phyloP scores from a whole-genome alignment of 345 rosid species.

The Pugionium cornutum region DNA sequence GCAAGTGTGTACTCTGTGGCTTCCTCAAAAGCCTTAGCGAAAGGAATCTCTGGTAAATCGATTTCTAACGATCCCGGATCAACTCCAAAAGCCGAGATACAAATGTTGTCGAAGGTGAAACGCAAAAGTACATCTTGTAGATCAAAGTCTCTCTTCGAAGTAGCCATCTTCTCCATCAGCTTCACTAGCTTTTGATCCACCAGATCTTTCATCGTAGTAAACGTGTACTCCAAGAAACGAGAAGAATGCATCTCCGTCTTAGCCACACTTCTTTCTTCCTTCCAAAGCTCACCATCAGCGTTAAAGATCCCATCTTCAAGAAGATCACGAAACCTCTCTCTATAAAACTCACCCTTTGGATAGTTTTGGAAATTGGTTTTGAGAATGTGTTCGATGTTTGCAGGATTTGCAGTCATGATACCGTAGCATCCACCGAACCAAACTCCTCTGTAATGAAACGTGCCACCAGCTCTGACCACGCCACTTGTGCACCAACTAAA shows the following conservation, averaged over 20 bases:
- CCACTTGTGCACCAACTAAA: constrained; percentile 47
- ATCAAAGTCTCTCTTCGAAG: constrained; percentile 52
- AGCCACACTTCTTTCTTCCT: constrained; percentile 55
- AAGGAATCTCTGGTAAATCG: constrained; percentile 61
- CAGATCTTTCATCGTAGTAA: constrained; percentile 49
- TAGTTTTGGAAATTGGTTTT: constrained; percentile 67
- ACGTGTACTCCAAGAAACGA: constrained; percentile 53
- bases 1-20: constrained; percentile 63
- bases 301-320: constrained; percentile 80
- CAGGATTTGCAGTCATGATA: constrained; percentile 54
- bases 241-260: constrained; percentile 62
- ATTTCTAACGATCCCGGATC: constrained; percentile 64
- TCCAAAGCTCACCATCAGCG: constrained; percentile 63
- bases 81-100: constrained; percentile 66
- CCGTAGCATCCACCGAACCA: constrained; percentile 62
- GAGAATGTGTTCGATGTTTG: constrained; percentile 63
- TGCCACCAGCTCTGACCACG: constrained; percentile 57
- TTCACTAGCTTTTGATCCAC: constrained; percentile 58
- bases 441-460: constrained; percentile 56
- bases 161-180: constrained; percentile 44
- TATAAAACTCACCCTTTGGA: constrained; percentile 61
- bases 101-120: constrained; percentile 77
- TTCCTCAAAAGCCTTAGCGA: constrained; percentile 77
- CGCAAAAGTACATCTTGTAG: constrained; percentile 74
- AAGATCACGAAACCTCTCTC: constrained; percentile 66